phyloP scores from a whole-genome alignment of 306 rosid species.

The Cucurbita argyrosperma region DNA sequence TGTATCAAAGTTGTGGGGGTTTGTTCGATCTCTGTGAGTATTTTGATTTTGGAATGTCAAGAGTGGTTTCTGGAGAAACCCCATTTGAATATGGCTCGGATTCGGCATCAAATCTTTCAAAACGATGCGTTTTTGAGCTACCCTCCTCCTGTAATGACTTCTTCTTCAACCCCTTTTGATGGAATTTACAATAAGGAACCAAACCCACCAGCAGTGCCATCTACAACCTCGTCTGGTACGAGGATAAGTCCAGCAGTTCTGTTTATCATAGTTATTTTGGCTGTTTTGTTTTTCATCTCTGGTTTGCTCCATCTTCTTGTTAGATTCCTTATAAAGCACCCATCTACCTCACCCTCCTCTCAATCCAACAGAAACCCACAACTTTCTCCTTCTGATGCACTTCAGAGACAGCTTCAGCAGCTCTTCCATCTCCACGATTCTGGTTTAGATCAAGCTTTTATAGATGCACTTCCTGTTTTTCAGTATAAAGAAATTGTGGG shows the following conservation, averaged over 20 bases:
- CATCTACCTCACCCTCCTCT: conserved; percentile 48
- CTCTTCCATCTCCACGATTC: conserved; percentile 95
- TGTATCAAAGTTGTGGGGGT: not conserved
- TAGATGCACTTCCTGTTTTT: conserved; percentile 95
- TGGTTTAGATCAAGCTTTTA: conserved; percentile 90
- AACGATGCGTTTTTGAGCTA: conserved; percentile 63
- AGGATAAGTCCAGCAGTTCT: conserved; percentile 91
- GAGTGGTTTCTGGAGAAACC: conserved; percentile 35
- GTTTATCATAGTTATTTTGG: conserved; percentile 79
- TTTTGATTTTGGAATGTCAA: conserved; percentile 13
- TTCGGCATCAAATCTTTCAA: conserved; percentile 41
- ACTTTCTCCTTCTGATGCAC: conserved; percentile 69
- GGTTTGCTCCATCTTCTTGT: conserved; percentile 89
- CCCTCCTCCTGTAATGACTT: conserved; percentile 45
- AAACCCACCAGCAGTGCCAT: conserved; percentile 12
- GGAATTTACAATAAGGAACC: conserved; percentile 30
- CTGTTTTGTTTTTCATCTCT: conserved; percentile 82
- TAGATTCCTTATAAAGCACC: conserved; percentile 79
- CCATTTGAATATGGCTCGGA: conserved; percentile 68
- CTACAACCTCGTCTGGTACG: conserved; percentile 53
- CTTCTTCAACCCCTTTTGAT: conserved; percentile 27
- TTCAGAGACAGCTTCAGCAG: conserved; percentile 90
- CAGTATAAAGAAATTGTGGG: conserved; percentile 86
- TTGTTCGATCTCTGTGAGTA: not conserved
- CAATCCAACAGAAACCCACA: conserved; percentile 55